These are phyloP conservation scores for Nannochloropsis oceanica DNA, from an alignment of 108 stramenopile genomes.

Conservation along the genomic window DNA sequence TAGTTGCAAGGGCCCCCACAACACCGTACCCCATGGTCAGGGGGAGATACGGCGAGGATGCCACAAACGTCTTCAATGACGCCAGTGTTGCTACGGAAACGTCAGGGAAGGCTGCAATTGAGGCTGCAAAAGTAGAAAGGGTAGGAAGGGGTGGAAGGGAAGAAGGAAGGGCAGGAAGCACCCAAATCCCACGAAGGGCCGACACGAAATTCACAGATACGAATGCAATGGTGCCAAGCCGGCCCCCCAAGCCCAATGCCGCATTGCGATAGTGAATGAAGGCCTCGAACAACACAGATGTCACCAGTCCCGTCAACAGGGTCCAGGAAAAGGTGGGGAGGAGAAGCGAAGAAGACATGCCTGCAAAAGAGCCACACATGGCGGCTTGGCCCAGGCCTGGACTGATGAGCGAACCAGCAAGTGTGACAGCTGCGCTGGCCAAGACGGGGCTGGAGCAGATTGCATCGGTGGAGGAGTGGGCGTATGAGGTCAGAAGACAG, in stretches of 20 bases:
- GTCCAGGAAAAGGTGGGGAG: constrained; percentile 19
- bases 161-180: not conserved
- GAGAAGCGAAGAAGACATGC: constrained; percentile 36
- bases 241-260: constrained; percentile 39
- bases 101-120: too few species aligned
- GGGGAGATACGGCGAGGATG: not conserved
- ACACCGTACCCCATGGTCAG: constrained; percentile 35
- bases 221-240: constrained; percentile 44
- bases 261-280: constrained; percentile 34
- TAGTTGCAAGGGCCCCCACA: constrained; percentile 45
- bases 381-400: constrained; percentile 44
- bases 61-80: not conserved
- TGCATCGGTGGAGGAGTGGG: constrained; percentile 15
- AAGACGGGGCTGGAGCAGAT: constrained; percentile 27
- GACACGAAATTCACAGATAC: constrained; percentile 38
- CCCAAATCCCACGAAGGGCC: constrained; percentile 29
- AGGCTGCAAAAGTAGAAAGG: not conserved
- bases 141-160: not conserved
- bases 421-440: constrained; percentile 34
- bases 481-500: constrained; percentile 39
- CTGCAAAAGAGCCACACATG: constrained; percentile 48
- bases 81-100: not conserved
- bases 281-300: constrained; percentile 40
- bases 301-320: constrained; percentile 22
- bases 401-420: constrained; percentile 22